Percentiles rank a stretch among this genome's conserved stretches.
phyloP scores from a whole-genome alignment of 495 filamentous ascomycete species.

The Neurospora sp. region DNA sequence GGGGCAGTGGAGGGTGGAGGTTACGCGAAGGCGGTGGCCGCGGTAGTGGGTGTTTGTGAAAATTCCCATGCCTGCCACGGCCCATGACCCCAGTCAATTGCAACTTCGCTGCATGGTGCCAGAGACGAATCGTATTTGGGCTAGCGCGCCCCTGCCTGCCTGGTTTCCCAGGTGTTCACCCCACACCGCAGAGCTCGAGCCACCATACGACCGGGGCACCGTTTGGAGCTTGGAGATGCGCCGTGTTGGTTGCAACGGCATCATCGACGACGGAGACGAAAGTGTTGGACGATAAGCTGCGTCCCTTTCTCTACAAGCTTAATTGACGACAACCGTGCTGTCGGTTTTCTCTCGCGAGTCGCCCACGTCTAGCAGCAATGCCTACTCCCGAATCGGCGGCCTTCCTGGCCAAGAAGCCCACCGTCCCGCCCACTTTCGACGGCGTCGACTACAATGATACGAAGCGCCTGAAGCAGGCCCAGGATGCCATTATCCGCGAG shows the following conservation, averaged over 20 bases:
- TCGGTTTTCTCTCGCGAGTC: not conserved
- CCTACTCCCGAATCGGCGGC: constrained; percentile 86
- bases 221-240: not conserved
- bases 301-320: not conserved
- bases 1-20: not conserved
- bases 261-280: not conserved
- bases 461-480: constrained; percentile 77
- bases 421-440: constrained; percentile 86
- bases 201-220: not conserved
- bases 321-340: not conserved
- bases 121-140: not conserved
- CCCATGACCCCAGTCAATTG: not conserved
- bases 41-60: not conserved
- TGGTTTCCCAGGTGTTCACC: not conserved
- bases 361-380: constrained; percentile 23
- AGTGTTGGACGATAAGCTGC: not conserved
- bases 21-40: not conserved
- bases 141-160: not conserved
- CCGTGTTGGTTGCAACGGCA: not conserved
- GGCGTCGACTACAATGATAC: constrained; percentile 96
- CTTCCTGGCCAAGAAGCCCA: constrained; percentile 93
- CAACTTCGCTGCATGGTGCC: not conserved
- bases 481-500: constrained; percentile 88
- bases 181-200: not conserved
- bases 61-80: not conserved